phyloP scores from a whole-genome alignment of 306 rosid genomes.

The Quercus robur region DNA sequence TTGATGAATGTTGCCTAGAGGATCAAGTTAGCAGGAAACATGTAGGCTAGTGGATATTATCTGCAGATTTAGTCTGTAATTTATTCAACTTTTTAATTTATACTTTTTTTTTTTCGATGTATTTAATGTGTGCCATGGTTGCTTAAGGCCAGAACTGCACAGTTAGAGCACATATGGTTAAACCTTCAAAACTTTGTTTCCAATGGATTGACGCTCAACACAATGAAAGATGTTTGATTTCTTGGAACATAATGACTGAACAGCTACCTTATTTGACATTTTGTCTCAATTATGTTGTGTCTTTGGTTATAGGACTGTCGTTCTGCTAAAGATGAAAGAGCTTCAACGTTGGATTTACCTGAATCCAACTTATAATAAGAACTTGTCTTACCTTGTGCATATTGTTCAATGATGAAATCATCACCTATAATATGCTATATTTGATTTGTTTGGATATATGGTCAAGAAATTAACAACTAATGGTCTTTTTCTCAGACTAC shows the following conservation, averaged over 20 bases:
- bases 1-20: conserved; percentile 25
- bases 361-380: background rate
- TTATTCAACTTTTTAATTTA: conserved; percentile 21
- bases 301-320: too few relatives aligned
- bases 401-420: background rate
- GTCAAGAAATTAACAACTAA: too few relatives aligned
- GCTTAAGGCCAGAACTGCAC: background rate
- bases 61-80: conserved; percentile 34
- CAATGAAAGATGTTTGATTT: too few relatives aligned
- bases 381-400: background rate
- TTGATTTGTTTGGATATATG: background rate
- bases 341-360: background rate
- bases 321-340: background rate
- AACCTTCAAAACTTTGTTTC: background rate
- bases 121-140: background rate
- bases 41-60: conserved; percentile 36
- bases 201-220: too few relatives aligned
- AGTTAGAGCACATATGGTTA: background rate
- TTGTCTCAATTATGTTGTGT: background rate
- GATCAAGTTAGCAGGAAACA: conserved; percentile 29
- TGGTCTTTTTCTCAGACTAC: too few relatives aligned
- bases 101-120: background rate
- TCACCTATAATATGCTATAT: background rate
- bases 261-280: background rate
- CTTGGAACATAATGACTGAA: background rate